Evolutionary conservation across 805 yeast genomes (phyloP), one percentile per base, ranked within the genome.

Genomic region (Pichia insulana): DNA sequence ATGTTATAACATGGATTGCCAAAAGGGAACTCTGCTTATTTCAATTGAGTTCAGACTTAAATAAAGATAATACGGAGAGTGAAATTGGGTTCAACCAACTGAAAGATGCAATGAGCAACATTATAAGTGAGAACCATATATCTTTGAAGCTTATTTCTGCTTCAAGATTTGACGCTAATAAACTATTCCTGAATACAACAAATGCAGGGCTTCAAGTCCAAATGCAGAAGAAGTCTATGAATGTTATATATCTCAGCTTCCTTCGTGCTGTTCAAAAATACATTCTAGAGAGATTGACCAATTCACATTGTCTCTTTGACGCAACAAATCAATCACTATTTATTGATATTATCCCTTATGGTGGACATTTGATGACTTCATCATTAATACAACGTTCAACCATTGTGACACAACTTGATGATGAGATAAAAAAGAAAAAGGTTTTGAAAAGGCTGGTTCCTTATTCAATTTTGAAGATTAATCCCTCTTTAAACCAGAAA

Each of bases 191-290:
- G 18, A 46, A 44, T 22, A 3, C 50, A 41, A 16, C 40, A 42
- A n/a, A 19, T 18, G 18, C 31, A 15, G 19, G 32, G 7, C 25
- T 30, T 7, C 44, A 44, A 27, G 43, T 39, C 18, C 41, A 31
- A 37, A 39, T 41, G 27, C 47, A 46, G 12, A 46, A 44, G n/a
- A 56, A 60, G 30, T 59, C 65, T 6, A 51, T 54, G 10, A 56
- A 57, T 34, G 55, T 59, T 13, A 47, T 66, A 4, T 70, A 71
- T 48, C 66, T 74, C 2, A 67, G 74, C 9, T 71, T 75, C 36
- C 50, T 74, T 28, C 68, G 73, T 47, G 77, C 80, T 1, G 58
- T 74, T 22, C 66, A 73, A 50, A 67, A 67, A 50, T 60, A 61
- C 46, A 55, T 75, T 1, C 40, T 58, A 3, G 41, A 50, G 42